Percentiles rank a stretch among this genome's conserved stretches.
These are phyloP conservation scores for Serendipita sp. DNA, from an alignment of 768 basidiomycete species.

Conservation along the genomic window DNA sequence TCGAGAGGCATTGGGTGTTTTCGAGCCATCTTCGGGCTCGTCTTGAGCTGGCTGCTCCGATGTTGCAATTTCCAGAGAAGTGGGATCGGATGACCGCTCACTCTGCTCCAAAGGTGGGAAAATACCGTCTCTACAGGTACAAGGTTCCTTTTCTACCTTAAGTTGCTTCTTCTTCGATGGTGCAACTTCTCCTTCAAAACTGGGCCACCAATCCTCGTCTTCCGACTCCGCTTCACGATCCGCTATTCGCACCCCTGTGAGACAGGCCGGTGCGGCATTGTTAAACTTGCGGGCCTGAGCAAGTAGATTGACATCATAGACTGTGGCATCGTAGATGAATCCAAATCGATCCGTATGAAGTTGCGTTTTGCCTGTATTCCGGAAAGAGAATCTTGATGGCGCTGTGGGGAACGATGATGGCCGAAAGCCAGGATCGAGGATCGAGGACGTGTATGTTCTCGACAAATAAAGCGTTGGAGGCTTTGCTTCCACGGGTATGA, in stretches of 20 bases:
- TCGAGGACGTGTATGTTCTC: slow-evolving; percentile 54
- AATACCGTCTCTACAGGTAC: slow-evolving; percentile 25
- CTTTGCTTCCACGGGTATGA: slow-evolving; percentile 62
- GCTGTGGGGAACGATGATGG: slow-evolving; percentile 47
- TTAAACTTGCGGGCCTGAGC: slow-evolving; percentile 54
- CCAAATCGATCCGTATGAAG: slow-evolving; percentile 71
- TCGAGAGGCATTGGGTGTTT: not conserved
- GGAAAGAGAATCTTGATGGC: slow-evolving; percentile 19
- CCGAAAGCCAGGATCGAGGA: slow-evolving; percentile 48
- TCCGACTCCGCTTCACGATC: slow-evolving; percentile 43
- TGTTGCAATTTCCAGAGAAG: not conserved
- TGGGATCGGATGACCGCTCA: slow-evolving; percentile 6
- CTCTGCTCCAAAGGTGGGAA: slow-evolving; percentile 12
- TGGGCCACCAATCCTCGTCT: slow-evolving; percentile 54
- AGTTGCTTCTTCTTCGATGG: slow-evolving; percentile 18
- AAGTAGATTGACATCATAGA: slow-evolving; percentile 65
- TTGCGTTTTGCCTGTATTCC: slow-evolving; percentile 4
- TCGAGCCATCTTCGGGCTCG: not conserved
- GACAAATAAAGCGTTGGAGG: slow-evolving; percentile 77
- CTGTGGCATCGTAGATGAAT: slow-evolving; percentile 74
- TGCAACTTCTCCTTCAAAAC: slow-evolving; percentile 39
- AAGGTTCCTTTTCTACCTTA: slow-evolving; percentile 25
- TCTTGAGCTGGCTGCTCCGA: not conserved
- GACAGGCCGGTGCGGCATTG: slow-evolving; percentile 64
- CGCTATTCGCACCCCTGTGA: slow-evolving; percentile 77